phyloP scores from a whole-genome alignment of 75 land plant species.

The Pseudotsuga menziesii region DNA sequence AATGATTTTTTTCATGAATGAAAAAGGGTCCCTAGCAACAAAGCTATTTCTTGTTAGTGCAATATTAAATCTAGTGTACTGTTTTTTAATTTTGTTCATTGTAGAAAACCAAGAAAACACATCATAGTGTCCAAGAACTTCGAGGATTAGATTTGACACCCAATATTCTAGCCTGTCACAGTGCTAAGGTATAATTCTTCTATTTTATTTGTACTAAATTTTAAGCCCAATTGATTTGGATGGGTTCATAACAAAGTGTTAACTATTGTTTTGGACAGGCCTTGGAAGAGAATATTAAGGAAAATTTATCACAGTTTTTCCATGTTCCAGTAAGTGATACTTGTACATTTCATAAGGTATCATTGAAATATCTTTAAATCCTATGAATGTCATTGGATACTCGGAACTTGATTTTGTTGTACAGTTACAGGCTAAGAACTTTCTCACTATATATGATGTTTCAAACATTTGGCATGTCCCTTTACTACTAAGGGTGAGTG shows the following conservation, averaged over 20 bases:
- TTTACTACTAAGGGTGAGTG: slow-evolving; percentile 64
- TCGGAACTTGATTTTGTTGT: neutral
- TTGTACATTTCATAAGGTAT: neutral
- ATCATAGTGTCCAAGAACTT: slow-evolving; percentile 67
- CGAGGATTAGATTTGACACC: no score
- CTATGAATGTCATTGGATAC: neutral
- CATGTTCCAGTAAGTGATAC: slow-evolving; percentile 60
- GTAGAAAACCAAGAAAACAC: slow-evolving; percentile 98
- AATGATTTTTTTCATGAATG: neutral
- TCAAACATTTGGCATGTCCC: slow-evolving; percentile 97
- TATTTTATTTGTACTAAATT: neutral
- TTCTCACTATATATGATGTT: slow-evolving; percentile 78
- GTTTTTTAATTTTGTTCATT: neutral
- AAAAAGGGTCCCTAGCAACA: no score
- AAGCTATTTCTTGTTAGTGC: neutral
- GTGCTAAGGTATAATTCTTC: slow-evolving; percentile 51
- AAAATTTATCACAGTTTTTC: slow-evolving; percentile 32
- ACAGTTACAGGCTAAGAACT: slow-evolving; percentile 53
- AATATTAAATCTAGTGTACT: neutral
- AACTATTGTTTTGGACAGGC: slow-evolving; percentile 34
- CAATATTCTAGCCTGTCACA: slow-evolving; percentile 64
- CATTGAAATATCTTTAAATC: no score
- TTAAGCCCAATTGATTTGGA: neutral
- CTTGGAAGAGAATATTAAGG: slow-evolving; percentile 54
- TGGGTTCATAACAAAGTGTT: neutral